Percentiles rank a stretch among this genome's conserved stretches.
phyloP scores from a whole-genome alignment of 805 yeast species.

The Wickerhamiella azyma region DNA sequence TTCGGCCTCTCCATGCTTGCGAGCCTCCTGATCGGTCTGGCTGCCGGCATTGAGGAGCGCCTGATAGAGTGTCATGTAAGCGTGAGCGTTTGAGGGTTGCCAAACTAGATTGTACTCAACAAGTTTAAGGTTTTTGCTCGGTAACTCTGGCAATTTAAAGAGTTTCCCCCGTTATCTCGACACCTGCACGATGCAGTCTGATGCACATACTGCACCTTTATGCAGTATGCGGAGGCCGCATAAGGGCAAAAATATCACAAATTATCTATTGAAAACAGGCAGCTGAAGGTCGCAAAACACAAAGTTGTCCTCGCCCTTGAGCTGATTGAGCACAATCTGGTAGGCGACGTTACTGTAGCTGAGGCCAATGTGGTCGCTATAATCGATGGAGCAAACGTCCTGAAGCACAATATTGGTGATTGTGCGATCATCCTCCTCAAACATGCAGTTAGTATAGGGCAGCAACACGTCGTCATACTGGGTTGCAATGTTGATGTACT shows the following conservation, averaged over 20 bases:
- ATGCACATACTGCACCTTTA: background rate
- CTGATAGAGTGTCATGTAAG: conserved; percentile 12
- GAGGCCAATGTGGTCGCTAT: conserved; percentile 3
- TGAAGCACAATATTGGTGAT: conserved; percentile 1
- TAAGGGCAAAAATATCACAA: background rate
- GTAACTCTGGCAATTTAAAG: too few relatives aligned
- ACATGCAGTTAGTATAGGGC: conserved; percentile 2
- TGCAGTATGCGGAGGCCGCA: too few relatives aligned
- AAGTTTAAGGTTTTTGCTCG: too few relatives aligned
- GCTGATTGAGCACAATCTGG: conserved; percentile 1
- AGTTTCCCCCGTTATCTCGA: too few relatives aligned
- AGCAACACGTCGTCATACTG: conserved; percentile 1
- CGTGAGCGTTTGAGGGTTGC: background rate
- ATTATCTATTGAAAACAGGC: background rate
- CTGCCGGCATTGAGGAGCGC: conserved; percentile 17
- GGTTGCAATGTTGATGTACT: conserved; percentile 5
- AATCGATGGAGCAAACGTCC: background rate
- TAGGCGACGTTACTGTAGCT: background rate
- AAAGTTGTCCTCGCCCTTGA: background rate
- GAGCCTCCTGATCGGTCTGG: conserved; percentile 10
- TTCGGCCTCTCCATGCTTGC: conserved; percentile 15
- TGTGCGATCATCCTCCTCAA: background rate
- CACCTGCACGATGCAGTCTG: too few relatives aligned
- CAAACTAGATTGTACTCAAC: too few relatives aligned
- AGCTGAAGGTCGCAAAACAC: background rate